Conservation (phyloP, 257 asterid genomes). For the Solanum stenotomum region DNA sequence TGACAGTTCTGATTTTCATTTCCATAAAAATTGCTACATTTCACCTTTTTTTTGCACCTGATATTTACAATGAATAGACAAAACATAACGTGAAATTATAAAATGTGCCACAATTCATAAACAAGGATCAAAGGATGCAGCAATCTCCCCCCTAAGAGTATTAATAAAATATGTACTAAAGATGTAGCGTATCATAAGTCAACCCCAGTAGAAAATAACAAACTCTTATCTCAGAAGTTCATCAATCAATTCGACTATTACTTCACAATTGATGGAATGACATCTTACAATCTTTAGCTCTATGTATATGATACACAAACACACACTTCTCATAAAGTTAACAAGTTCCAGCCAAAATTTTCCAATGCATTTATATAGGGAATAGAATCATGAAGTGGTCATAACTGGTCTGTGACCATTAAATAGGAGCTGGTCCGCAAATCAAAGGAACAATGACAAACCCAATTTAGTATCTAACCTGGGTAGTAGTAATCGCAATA, state of each 20-base stretch:
- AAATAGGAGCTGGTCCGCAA: background rate
- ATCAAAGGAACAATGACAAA: background rate
- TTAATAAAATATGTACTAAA: background rate
- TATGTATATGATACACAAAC: background rate
- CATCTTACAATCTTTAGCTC: background rate
- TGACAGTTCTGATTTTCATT: background rate
- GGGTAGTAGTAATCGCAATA: constrained; percentile 53
- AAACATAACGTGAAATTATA: background rate
- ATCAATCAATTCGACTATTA: background rate
- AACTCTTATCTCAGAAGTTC: background rate
- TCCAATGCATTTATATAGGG: background rate
- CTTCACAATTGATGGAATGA: background rate
- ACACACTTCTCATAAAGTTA: background rate
- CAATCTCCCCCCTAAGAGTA: background rate
- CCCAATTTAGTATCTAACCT: constrained; percentile 28
- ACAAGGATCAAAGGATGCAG: background rate
- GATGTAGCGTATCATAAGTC: background rate
- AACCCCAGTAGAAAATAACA: background rate
- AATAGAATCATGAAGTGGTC: background rate
- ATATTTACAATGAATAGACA: background rate
- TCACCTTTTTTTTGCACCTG: background rate
- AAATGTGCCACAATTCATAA: background rate
- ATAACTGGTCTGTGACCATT: background rate
- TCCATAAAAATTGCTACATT: background rate
- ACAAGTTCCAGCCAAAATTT: background rate